These are phyloP conservation scores for Lachancea fermentati DNA, from an alignment of 805 yeast species.

Conservation along the genomic window DNA sequence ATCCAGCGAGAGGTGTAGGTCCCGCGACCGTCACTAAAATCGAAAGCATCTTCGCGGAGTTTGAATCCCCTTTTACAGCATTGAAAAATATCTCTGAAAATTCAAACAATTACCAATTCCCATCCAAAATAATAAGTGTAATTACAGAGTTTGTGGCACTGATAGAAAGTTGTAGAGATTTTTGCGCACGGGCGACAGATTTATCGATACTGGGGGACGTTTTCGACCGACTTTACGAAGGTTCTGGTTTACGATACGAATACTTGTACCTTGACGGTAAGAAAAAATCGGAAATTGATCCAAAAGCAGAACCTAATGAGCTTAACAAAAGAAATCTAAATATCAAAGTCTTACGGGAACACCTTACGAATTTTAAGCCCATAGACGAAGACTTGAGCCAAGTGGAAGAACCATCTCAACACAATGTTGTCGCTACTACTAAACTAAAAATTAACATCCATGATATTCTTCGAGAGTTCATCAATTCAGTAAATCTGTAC, in stretches of 20 bases:
- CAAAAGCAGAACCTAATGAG: slow-evolving; percentile 18
- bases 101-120: slow-evolving; percentile 4
- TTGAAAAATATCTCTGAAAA: slow-evolving; percentile 14
- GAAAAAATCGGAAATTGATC: slow-evolving; percentile 18
- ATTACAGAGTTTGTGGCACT: slow-evolving; percentile 20
- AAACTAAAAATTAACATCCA: slow-evolving; percentile 5
- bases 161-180: slow-evolving; percentile 20
- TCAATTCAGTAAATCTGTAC: slow-evolving; percentile 34
- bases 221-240: slow-evolving; percentile 27
- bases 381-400: slow-evolving; percentile 19
- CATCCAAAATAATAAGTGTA: slow-evolving; percentile 18
- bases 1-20: slow-evolving; percentile 69
- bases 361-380: slow-evolving; percentile 13
- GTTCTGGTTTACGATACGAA: slow-evolving; percentile 27
- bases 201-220: slow-evolving; percentile 15
- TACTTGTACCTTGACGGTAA: slow-evolving; percentile 24
- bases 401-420: slow-evolving; percentile 13
- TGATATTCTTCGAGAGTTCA: slow-evolving; percentile 29
- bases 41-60: slow-evolving; percentile 4
- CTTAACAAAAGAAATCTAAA: slow-evolving; percentile 27
- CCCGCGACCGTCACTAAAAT: slow-evolving; percentile 39
- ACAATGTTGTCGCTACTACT: neutral
- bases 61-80: slow-evolving; percentile 6
- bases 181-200: slow-evolving; percentile 1
- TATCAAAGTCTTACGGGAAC: slow-evolving; percentile 20